Evolutionary conservation across 768 basidiomycete genomes (phyloP).

Genomic region (Coprinellus aureogranulatus): DNA sequence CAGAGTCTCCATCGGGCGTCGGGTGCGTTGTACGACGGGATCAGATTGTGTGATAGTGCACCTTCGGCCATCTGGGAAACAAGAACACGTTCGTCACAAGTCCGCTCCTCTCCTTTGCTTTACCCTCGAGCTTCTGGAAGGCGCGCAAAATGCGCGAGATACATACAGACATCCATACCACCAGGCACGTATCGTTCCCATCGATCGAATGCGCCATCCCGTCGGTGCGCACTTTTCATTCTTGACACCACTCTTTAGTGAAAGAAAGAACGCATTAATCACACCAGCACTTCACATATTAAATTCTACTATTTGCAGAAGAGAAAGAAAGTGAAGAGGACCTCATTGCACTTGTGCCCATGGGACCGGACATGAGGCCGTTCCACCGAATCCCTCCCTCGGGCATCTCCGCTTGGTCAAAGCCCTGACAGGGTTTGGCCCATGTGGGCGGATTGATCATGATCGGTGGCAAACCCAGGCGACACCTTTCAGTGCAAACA

Average conservation of each 20-base stretch:
- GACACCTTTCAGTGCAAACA: background rate
- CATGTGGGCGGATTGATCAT: too few species aligned
- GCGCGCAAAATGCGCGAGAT: too few species aligned
- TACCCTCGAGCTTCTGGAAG: too few species aligned
- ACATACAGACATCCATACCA: too few species aligned
- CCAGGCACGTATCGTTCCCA: too few species aligned
- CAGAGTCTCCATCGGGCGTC: too few species aligned
- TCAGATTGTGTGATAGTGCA: background rate
- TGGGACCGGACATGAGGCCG: constrained; percentile 1
- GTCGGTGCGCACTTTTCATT: too few species aligned
- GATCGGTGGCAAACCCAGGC: background rate
- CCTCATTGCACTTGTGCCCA: background rate
- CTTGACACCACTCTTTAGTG: too few species aligned
- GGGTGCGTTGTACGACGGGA: background rate
- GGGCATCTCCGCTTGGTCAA: background rate
- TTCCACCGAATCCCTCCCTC: background rate
- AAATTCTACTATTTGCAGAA: background rate
- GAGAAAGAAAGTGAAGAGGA: background rate
- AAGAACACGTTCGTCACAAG: background rate
- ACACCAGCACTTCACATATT: too few species aligned
- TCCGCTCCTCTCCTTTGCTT: background rate
- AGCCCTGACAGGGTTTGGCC: background rate
- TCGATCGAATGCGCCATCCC: too few species aligned
- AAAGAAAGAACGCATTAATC: too few species aligned
- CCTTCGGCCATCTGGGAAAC: background rate